These are phyloP conservation scores for Tarenaya hassleriana DNA, from an alignment of 345 rosid species.

Conservation along the genomic window DNA sequence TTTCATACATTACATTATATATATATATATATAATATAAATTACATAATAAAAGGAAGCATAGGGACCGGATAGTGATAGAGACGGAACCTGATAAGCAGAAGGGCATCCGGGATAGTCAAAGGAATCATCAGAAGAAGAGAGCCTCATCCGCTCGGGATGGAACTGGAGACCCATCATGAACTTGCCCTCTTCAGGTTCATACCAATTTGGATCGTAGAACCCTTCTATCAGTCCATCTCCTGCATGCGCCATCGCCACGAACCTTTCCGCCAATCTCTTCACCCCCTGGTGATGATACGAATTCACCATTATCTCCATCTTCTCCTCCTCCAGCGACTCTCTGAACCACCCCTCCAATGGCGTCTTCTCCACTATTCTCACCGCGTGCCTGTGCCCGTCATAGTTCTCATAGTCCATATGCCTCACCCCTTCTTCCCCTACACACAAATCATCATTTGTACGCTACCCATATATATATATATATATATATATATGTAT, in stretches of 20 bases:
- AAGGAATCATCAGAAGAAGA: constrained; percentile 39
- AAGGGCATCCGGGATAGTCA: constrained; percentile 50
- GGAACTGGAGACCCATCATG: constrained; percentile 60
- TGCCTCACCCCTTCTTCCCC: constrained; percentile 22
- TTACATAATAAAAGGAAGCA: too few relatives aligned
- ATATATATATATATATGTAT: too few relatives aligned
- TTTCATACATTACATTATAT: too few relatives aligned
- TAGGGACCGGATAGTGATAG: too few relatives aligned
- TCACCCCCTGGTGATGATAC: constrained; percentile 64
- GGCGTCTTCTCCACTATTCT: constrained; percentile 44
- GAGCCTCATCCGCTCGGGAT: constrained; percentile 61
- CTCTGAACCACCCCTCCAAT: constrained; percentile 46
- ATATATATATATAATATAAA: not conserved
- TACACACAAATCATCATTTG: not conserved
- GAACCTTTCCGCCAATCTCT: constrained; percentile 45
- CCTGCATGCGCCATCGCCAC: constrained; percentile 60
- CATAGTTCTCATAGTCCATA: constrained; percentile 48
- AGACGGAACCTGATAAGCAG: constrained; percentile 42
- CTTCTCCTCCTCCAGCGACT: constrained; percentile 26
- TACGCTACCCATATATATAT: too few relatives aligned
- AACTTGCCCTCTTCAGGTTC: constrained; percentile 58
- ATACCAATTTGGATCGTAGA: constrained; percentile 50
- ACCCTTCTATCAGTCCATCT: constrained; percentile 69
- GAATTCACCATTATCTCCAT: constrained; percentile 58
- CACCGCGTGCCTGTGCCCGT: constrained; percentile 47